A percentile compares a stretch with the other conserved stretches of the same genome.
phyloP scores from a whole-genome alignment of 73 alveolate genomes.

The Symbiodinium natans region DNA sequence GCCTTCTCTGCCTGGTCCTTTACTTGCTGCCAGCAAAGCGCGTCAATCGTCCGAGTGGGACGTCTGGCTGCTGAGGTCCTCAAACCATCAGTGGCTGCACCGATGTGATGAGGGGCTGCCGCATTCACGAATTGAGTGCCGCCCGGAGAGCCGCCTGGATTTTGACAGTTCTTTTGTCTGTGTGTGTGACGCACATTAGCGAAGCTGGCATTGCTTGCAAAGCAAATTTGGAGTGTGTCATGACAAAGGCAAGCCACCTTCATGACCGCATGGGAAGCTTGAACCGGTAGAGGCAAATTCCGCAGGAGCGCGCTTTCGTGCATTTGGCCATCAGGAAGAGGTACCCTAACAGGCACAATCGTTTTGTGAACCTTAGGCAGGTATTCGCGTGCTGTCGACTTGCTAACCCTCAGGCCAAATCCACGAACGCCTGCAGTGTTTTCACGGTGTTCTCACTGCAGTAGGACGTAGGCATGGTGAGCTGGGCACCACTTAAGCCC shows the following conservation, averaged over 20 bases:
- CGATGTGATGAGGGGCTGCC: background rate
- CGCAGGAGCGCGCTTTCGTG: background rate
- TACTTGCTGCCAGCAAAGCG: too few relatives aligned
- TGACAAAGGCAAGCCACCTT: background rate
- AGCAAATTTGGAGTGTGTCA: background rate
- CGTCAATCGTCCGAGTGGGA: too few relatives aligned
- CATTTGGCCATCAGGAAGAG: background rate
- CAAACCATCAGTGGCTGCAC: background rate
- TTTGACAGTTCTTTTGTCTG: background rate
- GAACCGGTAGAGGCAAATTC: background rate
- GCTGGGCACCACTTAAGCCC: too few relatives aligned
- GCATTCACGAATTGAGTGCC: background rate
- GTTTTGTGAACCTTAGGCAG: too few relatives aligned
- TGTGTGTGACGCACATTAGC: too few relatives aligned
- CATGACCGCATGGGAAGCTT: background rate
- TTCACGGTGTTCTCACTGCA: too few relatives aligned
- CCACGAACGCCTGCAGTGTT: too few relatives aligned
- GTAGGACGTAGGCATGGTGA: too few relatives aligned
- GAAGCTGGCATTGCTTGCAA: background rate
- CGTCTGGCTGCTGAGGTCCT: background rate
- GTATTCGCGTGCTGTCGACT: too few relatives aligned
- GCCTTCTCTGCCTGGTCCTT: conserved; percentile 42
- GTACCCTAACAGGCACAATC: too few relatives aligned
- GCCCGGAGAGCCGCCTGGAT: background rate
- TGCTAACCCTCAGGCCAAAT: too few relatives aligned